These are phyloP conservation scores for Mortierella claussenii DNA, from an alignment of 192 early-diverging fungal species.

Conservation along the genomic window DNA sequence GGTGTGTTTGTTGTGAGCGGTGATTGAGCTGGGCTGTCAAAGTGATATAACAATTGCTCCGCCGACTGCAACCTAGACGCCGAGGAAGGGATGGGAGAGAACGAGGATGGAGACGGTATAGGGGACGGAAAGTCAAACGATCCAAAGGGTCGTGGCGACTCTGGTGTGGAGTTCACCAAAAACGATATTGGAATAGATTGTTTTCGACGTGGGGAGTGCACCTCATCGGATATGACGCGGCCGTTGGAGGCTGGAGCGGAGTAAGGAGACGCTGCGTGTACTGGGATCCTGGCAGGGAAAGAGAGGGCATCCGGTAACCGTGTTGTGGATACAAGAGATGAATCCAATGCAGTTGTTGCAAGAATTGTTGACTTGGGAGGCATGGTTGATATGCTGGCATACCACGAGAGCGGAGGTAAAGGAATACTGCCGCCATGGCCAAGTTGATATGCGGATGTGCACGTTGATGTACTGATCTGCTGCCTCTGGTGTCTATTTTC, in stretches of 20 bases:
- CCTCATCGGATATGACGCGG: background rate
- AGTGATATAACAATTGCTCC: too few species aligned
- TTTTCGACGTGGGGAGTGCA: too few species aligned
- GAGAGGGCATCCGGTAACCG: too few species aligned
- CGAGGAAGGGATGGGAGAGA: background rate
- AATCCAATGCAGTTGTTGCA: background rate
- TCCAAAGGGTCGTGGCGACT: slow-evolving; percentile 17
- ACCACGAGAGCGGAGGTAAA: slow-evolving; percentile 3
- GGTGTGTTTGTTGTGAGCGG: too few species aligned
- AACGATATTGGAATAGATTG: slow-evolving; percentile 28
- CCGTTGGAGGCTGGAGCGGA: background rate
- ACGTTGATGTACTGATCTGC: too few species aligned
- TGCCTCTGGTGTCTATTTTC: too few species aligned
- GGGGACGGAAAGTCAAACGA: background rate
- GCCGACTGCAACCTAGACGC: background rate
- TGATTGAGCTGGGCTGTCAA: too few species aligned
- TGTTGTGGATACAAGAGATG: too few species aligned
- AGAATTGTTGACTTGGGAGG: background rate
- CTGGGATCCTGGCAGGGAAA: too few species aligned
- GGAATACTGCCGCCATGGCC: too few species aligned
- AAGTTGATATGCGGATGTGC: too few species aligned
- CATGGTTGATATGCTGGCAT: slow-evolving; percentile 4
- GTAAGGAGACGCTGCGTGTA: too few species aligned
- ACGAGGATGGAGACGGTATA: background rate
- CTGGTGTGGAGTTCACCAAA: slow-evolving; percentile 17